These are phyloP conservation scores for Sparassis latifolia DNA, from an alignment of 1,284 basidiomycete genomes.

Conservation along the genomic window DNA sequence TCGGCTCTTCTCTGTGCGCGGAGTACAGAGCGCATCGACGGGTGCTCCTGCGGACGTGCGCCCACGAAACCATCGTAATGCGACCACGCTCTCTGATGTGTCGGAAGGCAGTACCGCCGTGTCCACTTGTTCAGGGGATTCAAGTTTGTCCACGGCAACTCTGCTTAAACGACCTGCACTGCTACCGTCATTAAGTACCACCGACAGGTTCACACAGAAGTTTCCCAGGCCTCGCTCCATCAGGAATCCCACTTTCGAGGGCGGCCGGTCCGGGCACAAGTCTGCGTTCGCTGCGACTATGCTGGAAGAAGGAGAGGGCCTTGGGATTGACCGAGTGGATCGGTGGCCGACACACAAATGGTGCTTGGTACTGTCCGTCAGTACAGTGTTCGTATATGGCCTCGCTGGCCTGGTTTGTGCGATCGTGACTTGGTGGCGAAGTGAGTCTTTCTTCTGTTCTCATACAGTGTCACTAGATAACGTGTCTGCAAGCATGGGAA, in stretches of 20 bases:
- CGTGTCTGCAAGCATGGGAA: constrained; percentile 35
- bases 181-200: constrained; percentile 24
- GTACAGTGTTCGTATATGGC: constrained; percentile 45
- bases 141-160: not conserved
- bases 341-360: constrained; percentile 54
- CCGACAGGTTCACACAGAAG: constrained; percentile 45
- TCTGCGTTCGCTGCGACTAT: constrained; percentile 15
- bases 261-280: constrained; percentile 3
- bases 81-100: constrained; percentile 7
- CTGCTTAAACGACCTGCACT: constrained; percentile 10
- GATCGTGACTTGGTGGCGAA: constrained; percentile 52
- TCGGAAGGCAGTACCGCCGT: constrained; percentile 13
- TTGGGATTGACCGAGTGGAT: constrained; percentile 32
- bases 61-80: constrained; percentile 1
- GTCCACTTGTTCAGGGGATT: constrained; percentile 1
- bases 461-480: not conserved
- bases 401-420: constrained; percentile 37
- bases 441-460: constrained; percentile 27
- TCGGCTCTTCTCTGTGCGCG: constrained; percentile 9
- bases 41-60: constrained; percentile 1
- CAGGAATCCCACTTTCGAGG: constrained; percentile 16
- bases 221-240: constrained; percentile 42
- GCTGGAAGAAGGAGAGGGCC: constrained; percentile 34
- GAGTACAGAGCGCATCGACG: not conserved
- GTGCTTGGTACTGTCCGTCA: constrained; percentile 46